Evolutionary conservation across 352 stramenopile species (phyloP), one percentile per base, ranked within the genome.

Genomic region (Pythium aphanidermatum): DNA sequence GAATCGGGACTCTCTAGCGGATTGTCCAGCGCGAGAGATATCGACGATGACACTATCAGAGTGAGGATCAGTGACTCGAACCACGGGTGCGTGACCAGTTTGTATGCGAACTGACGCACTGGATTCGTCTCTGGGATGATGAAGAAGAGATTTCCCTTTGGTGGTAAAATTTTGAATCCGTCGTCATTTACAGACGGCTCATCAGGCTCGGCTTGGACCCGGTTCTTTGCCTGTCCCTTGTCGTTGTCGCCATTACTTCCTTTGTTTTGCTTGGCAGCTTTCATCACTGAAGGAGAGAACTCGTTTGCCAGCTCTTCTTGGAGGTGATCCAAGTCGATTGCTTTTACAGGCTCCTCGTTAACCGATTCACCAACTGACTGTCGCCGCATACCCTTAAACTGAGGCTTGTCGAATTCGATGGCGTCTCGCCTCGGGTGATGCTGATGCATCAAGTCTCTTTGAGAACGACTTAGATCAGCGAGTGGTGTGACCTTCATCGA

Each of bases 21-120:
- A 28, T 90, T 91, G 25, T 97, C 90, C 1, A 96, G 39, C 0
- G 90, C 90, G 7, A 97, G 65, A 3, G 81, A 59, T 12, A 97
- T 59, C 1, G 80, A 95, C 24, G 74, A 92, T 3, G 93, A 23
- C 5, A 85, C 53, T 34, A 96, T 96, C n/a, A 96, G 53, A 2
- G 54, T 41, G 8, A 96, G 65, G 25, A 96, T 80, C 7, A 66
- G 60, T n/a, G 59, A 68, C 52, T 96, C 87, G 36, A 97, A 97
- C 17, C 63, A 59, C 14, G 50, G 58, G 51, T 95, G 76, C 2
- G 45, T 53, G n/a, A 90, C 73, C 1, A 95, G 20, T 5, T 56
- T 56, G 19, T 72, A 78, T 9, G 64, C 65, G 13, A 52, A 43
- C 20, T 55, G 58, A 1, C 70, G 69, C 28, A 72, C 51, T 14